Evolutionary conservation across 768 basidiomycete species (phyloP), one percentile per base, ranked within the genome.

Genomic region (Mycena albidolilacea): DNA sequence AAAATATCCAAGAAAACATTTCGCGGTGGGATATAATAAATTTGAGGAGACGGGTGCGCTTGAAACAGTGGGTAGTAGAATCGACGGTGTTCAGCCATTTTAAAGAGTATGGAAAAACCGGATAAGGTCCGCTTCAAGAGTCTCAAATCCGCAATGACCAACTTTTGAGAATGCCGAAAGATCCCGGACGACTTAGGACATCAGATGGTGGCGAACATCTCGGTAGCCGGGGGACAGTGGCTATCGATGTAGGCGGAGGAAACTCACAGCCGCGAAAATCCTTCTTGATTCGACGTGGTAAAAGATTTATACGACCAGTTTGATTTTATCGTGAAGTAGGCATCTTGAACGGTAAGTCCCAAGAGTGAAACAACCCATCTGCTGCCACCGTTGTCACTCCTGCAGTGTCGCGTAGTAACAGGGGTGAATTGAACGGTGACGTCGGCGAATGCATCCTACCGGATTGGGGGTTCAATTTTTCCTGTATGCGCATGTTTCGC

Each of bases 1-100:
- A 19, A 19, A 48, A 71, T 50, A 71, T 39, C 55, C 63, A 71
- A 11, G 55, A 52, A 60, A 71, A 43, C 70, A 71, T 71, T 10
- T 37, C 19, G n/a, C 21, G 1, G 30, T 7, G 10, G 52, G 21
- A 21, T 23, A 23, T 64, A 64, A 50, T 38, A 44, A 43, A 43
- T 35, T 9, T 43, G 23, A 35, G 15, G 19, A 37, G 50, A n/a
- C 8, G n/a, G 7, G 4, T 43, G 41, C 41, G 41, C 41, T 43
- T 43, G 41, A 43, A 43, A 8, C 7, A 50, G 2, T 50, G 19
- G 58, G 3, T 19, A 19, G 35, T 2, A 54, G 8, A 48, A 30
- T 19, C 15, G 52, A 1, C 5, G 15, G 46, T 38, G 11, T 46
- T 17, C 44, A 46, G 14, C 7, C 62, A 58, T 57, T 58, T 70